These are phyloP conservation scores for Tricholoma sp. DNA, from an alignment of 768 basidiomycete genomes.

Conservation along the genomic window DNA sequence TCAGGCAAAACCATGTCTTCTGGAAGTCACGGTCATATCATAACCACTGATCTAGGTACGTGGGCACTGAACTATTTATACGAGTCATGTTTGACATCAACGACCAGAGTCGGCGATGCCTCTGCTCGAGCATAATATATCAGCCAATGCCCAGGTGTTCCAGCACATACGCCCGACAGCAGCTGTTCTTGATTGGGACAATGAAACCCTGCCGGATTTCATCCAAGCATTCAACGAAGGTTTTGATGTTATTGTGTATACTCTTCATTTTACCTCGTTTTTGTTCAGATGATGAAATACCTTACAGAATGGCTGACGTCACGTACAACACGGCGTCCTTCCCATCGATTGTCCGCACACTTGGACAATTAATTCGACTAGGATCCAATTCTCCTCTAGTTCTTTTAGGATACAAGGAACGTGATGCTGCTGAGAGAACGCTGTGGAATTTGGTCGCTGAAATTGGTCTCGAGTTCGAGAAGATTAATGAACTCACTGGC, in stretches of 20 bases:
- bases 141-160: constrained; percentile 35
- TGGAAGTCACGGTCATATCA: constrained; percentile 28
- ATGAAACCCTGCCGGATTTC: constrained; percentile 43
- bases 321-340: constrained; percentile 90
- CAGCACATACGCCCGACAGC: constrained; percentile 26
- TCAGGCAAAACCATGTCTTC: constrained; percentile 22
- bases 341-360: constrained; percentile 65
- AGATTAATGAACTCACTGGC: constrained; percentile 51
- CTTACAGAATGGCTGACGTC: constrained; percentile 83
- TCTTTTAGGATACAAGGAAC: constrained; percentile 82
- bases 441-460: constrained; percentile 61
- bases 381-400: constrained; percentile 36
- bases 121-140: constrained; percentile 68
- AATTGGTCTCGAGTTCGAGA: constrained; percentile 50
- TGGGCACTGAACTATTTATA: constrained; percentile 5
- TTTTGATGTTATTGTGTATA: constrained; percentile 70
- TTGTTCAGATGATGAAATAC: background rate
- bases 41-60: constrained; percentile 73
- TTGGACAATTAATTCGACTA: constrained; percentile 43
- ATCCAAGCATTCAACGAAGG: constrained; percentile 29
- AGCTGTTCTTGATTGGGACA: constrained; percentile 72
- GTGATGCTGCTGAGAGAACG: constrained; percentile 68
- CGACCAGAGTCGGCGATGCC: constrained; percentile 72
- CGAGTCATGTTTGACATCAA: background rate
- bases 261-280: background rate